Evolutionary conservation across 78 protist genomes (phyloP).

Genomic region (Dictyostelium capitatum): DNA sequence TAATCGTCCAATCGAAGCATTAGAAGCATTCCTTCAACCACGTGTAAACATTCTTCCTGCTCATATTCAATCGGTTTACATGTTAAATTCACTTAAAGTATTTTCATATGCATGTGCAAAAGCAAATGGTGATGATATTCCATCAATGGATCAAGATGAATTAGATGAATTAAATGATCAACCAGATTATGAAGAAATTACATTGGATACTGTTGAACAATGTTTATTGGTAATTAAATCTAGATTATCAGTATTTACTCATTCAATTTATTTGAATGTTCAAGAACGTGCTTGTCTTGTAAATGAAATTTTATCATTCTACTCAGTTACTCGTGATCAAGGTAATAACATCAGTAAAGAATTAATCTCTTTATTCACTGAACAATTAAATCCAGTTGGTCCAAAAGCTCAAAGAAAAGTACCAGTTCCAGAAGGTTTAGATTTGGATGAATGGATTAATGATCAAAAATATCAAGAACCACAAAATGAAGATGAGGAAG

Average conservation of each 20-base stretch:
- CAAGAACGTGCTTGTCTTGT: conserved; percentile 93
- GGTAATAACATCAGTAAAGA: conserved; percentile 61
- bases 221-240: conserved; percentile 4
- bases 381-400: conserved; percentile 92
- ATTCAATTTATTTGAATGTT: conserved; percentile 87
- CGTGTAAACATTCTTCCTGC: conserved; percentile 87
- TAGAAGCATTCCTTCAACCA: conserved; percentile 84
- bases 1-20: conserved; percentile 30
- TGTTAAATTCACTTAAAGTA: conserved; percentile 90
- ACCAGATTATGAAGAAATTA: conserved; percentile 15
- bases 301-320: conserved; percentile 54
- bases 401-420: conserved; percentile 93
- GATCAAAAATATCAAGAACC: conserved; percentile 74
- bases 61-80: conserved; percentile 88
- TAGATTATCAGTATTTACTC: conserved; percentile 75
- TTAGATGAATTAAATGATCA: background rate
- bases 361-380: conserved; percentile 79
- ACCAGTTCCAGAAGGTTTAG: conserved; percentile 86
- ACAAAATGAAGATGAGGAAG: conserved; percentile 17
- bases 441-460: conserved; percentile 81
- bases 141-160: background rate
- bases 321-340: conserved; percentile 11
- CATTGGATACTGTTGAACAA: conserved; percentile 40
- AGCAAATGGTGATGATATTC: conserved; percentile 27
- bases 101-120: conserved; percentile 79